Percentiles rank a stretch among this genome's conserved stretches.
Conservation (phyloP, 2,329 filamentous ascomycete species). For the Fusarium illudens region DNA sequence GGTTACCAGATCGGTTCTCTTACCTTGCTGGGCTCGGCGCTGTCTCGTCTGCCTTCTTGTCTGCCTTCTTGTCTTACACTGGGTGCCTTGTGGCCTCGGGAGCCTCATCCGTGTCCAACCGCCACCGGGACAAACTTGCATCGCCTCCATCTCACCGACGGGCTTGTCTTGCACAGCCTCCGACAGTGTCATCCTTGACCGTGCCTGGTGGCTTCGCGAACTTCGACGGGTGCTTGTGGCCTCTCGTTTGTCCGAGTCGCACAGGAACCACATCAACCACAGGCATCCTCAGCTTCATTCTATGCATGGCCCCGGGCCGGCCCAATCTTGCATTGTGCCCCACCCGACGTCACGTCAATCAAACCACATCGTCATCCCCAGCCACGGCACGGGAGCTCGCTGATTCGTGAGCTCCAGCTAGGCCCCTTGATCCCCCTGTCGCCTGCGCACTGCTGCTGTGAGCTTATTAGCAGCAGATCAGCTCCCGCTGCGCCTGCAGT, state of each 20-base stretch:
- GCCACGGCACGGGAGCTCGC: slow-evolving; percentile 28
- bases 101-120: slow-evolving; percentile 19
- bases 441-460: slow-evolving; percentile 25
- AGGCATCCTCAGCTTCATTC: not conserved
- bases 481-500: slow-evolving; percentile 17
- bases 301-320: slow-evolving; percentile 1
- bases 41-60: slow-evolving; percentile 1
- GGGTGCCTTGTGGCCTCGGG: slow-evolving; percentile 4
- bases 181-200: not conserved
- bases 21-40: slow-evolving; percentile 3
- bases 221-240: slow-evolving; percentile 8
- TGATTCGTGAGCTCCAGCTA: slow-evolving; percentile 27
- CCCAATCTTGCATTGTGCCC: slow-evolving; percentile 24
- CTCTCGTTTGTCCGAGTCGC: slow-evolving; percentile 3
- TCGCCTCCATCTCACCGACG: slow-evolving; percentile 15
- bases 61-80: slow-evolving; percentile 18
- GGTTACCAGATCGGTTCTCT: not conserved
- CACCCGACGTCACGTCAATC: slow-evolving; percentile 38
- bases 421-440: slow-evolving; percentile 23
- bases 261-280: not conserved
- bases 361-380: slow-evolving; percentile 38
- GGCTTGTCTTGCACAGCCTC: slow-evolving; percentile 21
- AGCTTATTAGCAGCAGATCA: slow-evolving; percentile 34
- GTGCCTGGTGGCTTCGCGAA: slow-evolving; percentile 6
- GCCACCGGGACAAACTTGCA: slow-evolving; percentile 11